These are phyloP conservation scores for Termitomyces sp. DNA, from an alignment of 768 basidiomycete genomes.

Conservation along the genomic window DNA sequence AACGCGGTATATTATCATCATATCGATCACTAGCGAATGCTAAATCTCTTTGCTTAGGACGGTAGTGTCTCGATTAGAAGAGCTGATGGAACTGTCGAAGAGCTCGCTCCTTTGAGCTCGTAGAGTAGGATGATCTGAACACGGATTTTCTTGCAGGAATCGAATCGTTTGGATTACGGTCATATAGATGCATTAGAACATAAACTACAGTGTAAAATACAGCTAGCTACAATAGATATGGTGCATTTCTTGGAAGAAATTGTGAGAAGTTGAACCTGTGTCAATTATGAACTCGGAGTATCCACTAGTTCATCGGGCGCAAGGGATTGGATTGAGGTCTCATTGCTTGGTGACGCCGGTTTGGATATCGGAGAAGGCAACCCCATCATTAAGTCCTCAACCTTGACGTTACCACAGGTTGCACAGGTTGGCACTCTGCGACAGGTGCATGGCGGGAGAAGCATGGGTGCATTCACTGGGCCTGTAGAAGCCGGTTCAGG, in stretches of 20 bases:
- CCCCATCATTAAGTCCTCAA: not conserved
- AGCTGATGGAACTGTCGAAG: constrained; percentile 47
- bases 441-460: not conserved
- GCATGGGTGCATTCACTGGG: not conserved
- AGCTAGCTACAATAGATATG: not conserved
- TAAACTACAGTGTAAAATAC: not conserved
- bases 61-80: constrained; percentile 68
- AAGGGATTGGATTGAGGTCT: not conserved
- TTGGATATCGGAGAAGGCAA: not conserved
- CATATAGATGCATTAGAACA: not conserved
- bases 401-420: constrained; percentile 8
- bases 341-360: not conserved
- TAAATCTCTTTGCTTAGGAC: constrained; percentile 39
- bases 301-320: not conserved
- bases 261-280: not conserved
- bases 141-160: not conserved
- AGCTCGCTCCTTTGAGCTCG: constrained; percentile 20
- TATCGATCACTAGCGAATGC: not conserved
- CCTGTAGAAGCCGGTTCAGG: not conserved
- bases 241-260: no score
- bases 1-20: constrained; percentile 53
- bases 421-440: not conserved
- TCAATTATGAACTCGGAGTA: not conserved
- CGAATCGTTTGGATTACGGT: not conserved
- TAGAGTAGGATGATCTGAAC: not conserved